These are phyloP conservation scores for Choricystis sp. DNA, from an alignment of 139 green algal species.

Conservation along the genomic window DNA sequence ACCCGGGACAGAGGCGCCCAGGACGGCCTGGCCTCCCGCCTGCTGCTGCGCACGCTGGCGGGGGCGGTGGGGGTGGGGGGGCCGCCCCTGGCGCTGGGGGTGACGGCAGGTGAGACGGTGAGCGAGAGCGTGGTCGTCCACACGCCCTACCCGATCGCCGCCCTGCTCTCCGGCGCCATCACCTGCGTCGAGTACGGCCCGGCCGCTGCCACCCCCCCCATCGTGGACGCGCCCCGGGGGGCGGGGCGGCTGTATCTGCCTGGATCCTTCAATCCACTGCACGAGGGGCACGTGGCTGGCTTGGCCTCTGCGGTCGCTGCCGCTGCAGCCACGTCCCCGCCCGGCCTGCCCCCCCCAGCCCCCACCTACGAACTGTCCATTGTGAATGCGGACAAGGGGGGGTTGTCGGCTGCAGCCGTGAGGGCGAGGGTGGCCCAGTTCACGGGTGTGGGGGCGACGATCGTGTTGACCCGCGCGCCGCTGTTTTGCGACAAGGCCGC, in stretches of 20 bases:
- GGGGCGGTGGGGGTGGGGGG: slow-evolving; percentile 3
- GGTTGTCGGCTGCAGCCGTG: slow-evolving; percentile 39
- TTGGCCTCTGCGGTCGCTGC: not conserved
- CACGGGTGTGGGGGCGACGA: slow-evolving; percentile 19
- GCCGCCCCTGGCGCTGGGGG: too few species aligned
- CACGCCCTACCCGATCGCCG: slow-evolving; percentile 9
- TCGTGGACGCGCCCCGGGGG: slow-evolving; percentile 47
- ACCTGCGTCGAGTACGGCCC: slow-evolving; percentile 39
- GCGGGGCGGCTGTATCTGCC: slow-evolving; percentile 46
- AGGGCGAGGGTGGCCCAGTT: slow-evolving; percentile 59
- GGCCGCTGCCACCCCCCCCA: slow-evolving; percentile 5
- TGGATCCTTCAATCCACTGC: slow-evolving; percentile 85
- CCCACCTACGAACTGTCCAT: slow-evolving; percentile 65
- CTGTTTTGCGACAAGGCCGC: slow-evolving; percentile 63
- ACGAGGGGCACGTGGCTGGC: slow-evolving; percentile 48
- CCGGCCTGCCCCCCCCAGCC: not conserved
- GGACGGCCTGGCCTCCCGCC: not conserved
- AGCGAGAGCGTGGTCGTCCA: slow-evolving; percentile 2
- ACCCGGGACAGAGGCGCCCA: not conserved
- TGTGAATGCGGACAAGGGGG: slow-evolving; percentile 80
- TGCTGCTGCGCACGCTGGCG: not conserved
- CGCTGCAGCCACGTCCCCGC: slow-evolving; percentile 22
- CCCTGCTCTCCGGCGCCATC: slow-evolving; percentile 34
- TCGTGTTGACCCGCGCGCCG: slow-evolving; percentile 32
- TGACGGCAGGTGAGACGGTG: not conserved